These are phyloP conservation scores for Coemansia sp. DNA, from an alignment of 192 early-diverging fungal species.

Conservation along the genomic window DNA sequence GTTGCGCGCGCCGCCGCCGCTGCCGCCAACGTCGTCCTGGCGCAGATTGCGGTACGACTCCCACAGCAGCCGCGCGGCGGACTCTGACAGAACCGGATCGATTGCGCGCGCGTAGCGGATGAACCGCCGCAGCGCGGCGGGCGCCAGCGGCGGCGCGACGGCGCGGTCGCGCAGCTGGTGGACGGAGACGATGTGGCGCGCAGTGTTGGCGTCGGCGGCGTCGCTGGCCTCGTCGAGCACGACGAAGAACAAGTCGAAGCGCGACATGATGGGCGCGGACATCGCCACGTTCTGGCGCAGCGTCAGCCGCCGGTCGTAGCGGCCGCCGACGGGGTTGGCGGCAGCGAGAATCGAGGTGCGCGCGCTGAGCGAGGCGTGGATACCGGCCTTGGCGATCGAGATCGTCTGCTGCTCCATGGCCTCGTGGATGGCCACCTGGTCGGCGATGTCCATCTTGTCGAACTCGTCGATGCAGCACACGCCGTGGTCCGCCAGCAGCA, in stretches of 20 bases:
- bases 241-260: conserved; percentile 98
- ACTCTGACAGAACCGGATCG: conserved; percentile 74
- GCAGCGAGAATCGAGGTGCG: conserved; percentile 95
- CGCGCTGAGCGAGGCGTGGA: conserved; percentile 93
- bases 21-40: conserved; percentile 80
- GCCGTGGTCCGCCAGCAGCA: conserved; percentile 98
- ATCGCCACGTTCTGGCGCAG: conserved; percentile 95
- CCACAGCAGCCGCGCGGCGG: conserved; percentile 76
- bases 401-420: conserved; percentile 99
- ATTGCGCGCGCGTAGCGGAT: conserved; percentile 88
- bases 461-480: conserved; percentile 99
- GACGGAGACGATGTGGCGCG: conserved; percentile 87
- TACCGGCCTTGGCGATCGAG: conserved; percentile 93
- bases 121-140: conserved; percentile 78
- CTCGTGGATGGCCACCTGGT: conserved; percentile 99
- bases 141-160: conserved; percentile 71
- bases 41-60: conserved; percentile 85
- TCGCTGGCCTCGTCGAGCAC: conserved; percentile 94
- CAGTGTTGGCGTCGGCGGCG: conserved; percentile 83
- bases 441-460: conserved; percentile 96
- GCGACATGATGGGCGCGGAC: conserved; percentile 98
- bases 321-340: conserved; percentile 92
- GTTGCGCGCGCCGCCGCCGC: conserved; percentile 55
- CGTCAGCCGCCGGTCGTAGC: conserved; percentile 95
- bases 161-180: conserved; percentile 72